Evolutionary conservation across 257 asterid genomes (phyloP), one percentile per base, ranked within the genome.

Genomic region (Penstemon barbatus): DNA sequence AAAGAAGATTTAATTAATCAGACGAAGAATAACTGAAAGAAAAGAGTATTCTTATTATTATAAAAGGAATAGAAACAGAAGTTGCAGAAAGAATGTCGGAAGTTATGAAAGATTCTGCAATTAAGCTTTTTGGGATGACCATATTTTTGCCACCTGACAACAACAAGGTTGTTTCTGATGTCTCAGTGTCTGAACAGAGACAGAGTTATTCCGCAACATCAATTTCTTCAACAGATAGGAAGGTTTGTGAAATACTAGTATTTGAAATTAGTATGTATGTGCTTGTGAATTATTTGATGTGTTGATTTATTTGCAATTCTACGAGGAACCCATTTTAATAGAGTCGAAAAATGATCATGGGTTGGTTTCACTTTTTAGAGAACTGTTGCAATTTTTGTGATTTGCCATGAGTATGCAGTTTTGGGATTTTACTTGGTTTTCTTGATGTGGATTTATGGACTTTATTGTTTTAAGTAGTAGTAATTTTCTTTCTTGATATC

Each of bases 81-180:
- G 55, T 50, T 64, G 71, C 6, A 40, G 75, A 53, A 55, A 68
- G 79, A 66, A 86, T 89, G 96, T 83, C 88, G 68, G 86, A 75
- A 77, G 70, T 77, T 69, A 62, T 73, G 38, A 78, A 68, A 70
- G 89, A 83, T 60, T 75, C 78, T 67, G 77, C 76, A 49, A 85
- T 90, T 45, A 90, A 86, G 81, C 88, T 90, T 60, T 91, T 91
- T 51, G 97, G 97, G 50, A 79, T 86, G 82, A 91, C 91, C 63
- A 91, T 91, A 64, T 61, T 58, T 74, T 69, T 81, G 71, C 69
- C 71, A 9, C 83, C 68, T 9, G 62, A 71, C 59, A 50, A 25
- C 4, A 3, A 15, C 2, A 78, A 61, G 50, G 33, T n/a, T 59
- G 65, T 59, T 48, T 52, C 82, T 39, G 69, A n/a, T 65, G 36